Evolutionary conservation across 2,329 filamentous ascomycete species (phyloP).

Genomic region (Aspergillus neoniger): DNA sequence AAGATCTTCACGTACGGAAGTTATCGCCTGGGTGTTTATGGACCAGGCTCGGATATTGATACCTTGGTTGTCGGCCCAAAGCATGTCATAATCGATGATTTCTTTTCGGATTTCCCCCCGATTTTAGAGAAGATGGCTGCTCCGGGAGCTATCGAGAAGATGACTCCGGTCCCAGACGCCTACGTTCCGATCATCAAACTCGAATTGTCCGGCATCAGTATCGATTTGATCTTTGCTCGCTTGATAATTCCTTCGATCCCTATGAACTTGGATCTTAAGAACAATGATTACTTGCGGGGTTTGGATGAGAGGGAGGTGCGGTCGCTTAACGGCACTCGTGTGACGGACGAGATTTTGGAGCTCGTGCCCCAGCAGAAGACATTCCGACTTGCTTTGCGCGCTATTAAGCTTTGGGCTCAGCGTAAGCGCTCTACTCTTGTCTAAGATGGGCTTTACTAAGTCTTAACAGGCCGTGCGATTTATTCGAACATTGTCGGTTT

Average conservation of each 20-base stretch:
- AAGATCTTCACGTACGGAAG: constrained; percentile 97
- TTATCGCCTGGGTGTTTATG: constrained; percentile 90
- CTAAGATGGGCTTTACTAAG: neutral
- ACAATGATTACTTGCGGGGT: constrained; percentile 81
- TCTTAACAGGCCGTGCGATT: constrained; percentile 67
- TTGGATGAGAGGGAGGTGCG: constrained; percentile 84
- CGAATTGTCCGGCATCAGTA: constrained; percentile 85
- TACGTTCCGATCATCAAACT: constrained; percentile 98
- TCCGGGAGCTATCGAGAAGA: constrained; percentile 76
- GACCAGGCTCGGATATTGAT: constrained; percentile 94
- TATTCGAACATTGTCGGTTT: constrained; percentile 97
- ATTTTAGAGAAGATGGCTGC: constrained; percentile 75
- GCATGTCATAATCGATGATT: constrained; percentile 85
- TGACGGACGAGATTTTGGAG: constrained; percentile 87
- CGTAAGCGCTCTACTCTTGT: constrained; percentile 42
- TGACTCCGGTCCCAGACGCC: constrained; percentile 83
- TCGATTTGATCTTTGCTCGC: constrained; percentile 88
- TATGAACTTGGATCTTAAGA: constrained; percentile 71
- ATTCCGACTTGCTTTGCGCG: constrained; percentile 84
- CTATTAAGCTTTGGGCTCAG: constrained; percentile 96
- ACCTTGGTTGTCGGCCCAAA: constrained; percentile 90
- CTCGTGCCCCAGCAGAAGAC: constrained; percentile 87
- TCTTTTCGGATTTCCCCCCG: constrained; percentile 85
- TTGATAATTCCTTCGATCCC: constrained; percentile 72
- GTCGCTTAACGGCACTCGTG: constrained; percentile 89